Evolutionary conservation across 225 moss, liverwort and hornwort genomes (phyloP).

Genomic region (Rhytidiadelphus loreus): DNA sequence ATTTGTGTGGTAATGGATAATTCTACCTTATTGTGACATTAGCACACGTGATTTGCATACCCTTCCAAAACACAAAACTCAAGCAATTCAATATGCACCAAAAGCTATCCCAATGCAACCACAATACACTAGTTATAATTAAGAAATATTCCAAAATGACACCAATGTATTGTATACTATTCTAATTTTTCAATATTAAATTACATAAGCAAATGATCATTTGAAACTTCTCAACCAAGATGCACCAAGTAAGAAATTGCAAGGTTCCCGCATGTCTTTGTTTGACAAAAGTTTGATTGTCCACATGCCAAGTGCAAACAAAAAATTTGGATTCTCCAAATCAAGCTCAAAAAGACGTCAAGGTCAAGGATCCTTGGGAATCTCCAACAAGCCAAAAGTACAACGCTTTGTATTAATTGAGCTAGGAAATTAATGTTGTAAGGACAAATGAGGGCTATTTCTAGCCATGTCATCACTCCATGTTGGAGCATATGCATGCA

Average conservation of each 20-base stretch:
- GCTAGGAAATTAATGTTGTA: background rate
- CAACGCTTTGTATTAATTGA: background rate
- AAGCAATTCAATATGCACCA: background rate
- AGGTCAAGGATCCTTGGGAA: fast-evolving
- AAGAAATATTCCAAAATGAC: background rate
- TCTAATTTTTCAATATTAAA: background rate
- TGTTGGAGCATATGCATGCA: background rate
- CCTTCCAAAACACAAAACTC: background rate
- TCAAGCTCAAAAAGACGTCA: fast-evolving
- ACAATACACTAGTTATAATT: fast-evolving
- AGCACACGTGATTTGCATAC: background rate
- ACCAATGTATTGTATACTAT: fast-evolving
- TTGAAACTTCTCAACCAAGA: fast-evolving
- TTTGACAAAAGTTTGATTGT: background rate
- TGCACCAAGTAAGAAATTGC: fast-evolving
- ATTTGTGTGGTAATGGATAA: too few species aligned
- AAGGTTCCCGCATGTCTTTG: background rate
- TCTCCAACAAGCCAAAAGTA: fast-evolving
- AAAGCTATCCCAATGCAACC: fast-evolving
- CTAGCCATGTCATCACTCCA: background rate
- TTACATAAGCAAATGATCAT: too few species aligned
- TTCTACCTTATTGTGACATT: too few species aligned
- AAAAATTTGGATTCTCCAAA: fast-evolving
- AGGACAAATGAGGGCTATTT: background rate
- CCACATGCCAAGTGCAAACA: fast-evolving